Base-by-base conservation (phyloP, 768 basidiomycete genomes). In the Boletus rubroflammeus region DNA sequence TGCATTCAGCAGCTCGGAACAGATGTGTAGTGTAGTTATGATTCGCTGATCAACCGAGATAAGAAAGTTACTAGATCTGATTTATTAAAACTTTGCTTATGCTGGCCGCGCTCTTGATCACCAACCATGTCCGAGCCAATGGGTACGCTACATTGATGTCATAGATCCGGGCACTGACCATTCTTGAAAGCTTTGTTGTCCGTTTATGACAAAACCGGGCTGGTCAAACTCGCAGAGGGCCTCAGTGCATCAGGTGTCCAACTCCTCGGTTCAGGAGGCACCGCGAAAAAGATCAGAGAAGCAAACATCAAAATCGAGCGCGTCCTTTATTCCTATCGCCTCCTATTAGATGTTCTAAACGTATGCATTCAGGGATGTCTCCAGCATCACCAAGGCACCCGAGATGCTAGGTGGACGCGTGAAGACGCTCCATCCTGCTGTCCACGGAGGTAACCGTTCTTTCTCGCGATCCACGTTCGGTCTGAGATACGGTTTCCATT, bases 401-500 rank as follows among this genome's bases (percentile, higher is more conserved):
- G 97, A 99, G 73, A 98, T 99, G 95, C 81, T 99, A 3, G 96
- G 97, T 50, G 97, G 97, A 25, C 80, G 97, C 62, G 97, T 98
- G 53, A 98, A 99, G 77, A 99, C 97, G 2, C 83, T 99, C 10
- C 97, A 99, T 66, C 97, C 97, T 43, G 94, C 90, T 13, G 93
- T 99, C 19, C 97, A 99, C 64, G 97, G 97, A 69, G 97, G 95
- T 94, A 62, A 47, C 39, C 75, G 42, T 51, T 49, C 40, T 36
- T 28, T 44, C 34, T 50, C 39, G 39, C 13, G 36, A 6, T 43
- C 26, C 38, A 25, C 19, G 5, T 42, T 38, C 26, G 11, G 5
- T 52, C 59, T 51, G 28, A 62, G 53, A 58, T 25, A 19, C n/a
- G 14, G 14, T 28, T 32, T 14, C 2, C 8, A 28, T 43, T 26